Evolutionary conservation across 2,329 filamentous ascomycete genomes (phyloP), one percentile per base, ranked within the genome.

Genomic region (Microcera coccophila): DNA sequence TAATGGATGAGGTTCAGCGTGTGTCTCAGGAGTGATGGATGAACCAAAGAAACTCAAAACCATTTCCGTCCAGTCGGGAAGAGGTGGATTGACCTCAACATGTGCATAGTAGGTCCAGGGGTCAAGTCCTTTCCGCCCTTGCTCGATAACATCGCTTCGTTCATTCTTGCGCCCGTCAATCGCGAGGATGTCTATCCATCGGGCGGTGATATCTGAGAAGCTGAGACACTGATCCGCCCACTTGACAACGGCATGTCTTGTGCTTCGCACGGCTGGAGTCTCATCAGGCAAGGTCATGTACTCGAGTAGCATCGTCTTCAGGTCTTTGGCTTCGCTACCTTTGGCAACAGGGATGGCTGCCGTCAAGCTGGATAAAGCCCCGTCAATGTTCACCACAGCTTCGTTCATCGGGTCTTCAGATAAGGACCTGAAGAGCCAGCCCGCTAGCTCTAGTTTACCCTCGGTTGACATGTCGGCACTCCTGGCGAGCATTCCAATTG

Each of bases 111-210:
- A 70, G 0, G 70, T 75, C 74, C 75, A 78, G 11, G 79, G 79
- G 56, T 95, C 89, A 4, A 96, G 74, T 1, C 93, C 93, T 63
- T 89, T 90, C 48, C 81, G 83, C 2, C 90, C 93, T 67, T 97
- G 91, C 61, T 98, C 93, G 1, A 87, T 68, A 3, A 97, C 82
- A 60, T 97, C 91, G 47, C 83, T 85, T 35, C 86, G 79, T 60
- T 90, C 85, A 38, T 81, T 77, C 3, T 70, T 65, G 3, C 75
- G 75, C 11, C 82, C 82, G 14, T 79, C 81, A 8, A 93, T 71
- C 7, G 90, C 91, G 38, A 96, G 74, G 14, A 97, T 78, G 62
- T 96, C 82, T 36, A 96, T 86, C 87, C 89, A 96, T 37, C 93
- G 80, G 19, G 82, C 93, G 28, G 84, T 73, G 9, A 88, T 75